Evolutionary conservation across 768 basidiomycete genomes (phyloP), one percentile per base, ranked within the genome.

Genomic region (Porphyrellus cyaneotinctus): DNA sequence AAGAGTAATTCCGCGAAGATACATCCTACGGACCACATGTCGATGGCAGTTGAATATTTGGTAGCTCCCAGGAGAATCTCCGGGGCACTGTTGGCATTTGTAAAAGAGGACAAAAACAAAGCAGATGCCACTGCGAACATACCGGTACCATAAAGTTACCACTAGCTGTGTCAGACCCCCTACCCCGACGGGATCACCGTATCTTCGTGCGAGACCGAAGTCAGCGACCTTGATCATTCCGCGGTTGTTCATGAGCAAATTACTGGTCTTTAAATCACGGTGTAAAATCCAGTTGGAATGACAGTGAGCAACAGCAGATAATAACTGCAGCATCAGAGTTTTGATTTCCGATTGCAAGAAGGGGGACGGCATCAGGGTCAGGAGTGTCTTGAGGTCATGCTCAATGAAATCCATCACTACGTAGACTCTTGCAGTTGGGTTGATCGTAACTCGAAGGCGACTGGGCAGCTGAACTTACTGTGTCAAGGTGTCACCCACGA

Each of bases 321-420:
- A 73, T 7, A 99, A 76, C 69, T 99, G 97, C 23, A 90, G 72
- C 84, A 97, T 84, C 48, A 99, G 74, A 0, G 97, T 99, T 76
- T 99, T 99, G 75, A 98, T 90, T 72, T 99, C 97, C 37, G 93
- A 95, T 71, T 95, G 93, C 36, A 97, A 75, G 75, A 99, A 99
- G 2, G 97, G 95, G 30, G 88, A 82, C 2, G 95, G 94, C 97
- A 98, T 98, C 56, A 91, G 75, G 23, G 88, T 90, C 52, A 99
- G 79, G 47, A 99, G 81, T 7, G 95, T 88, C 73, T 99, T 99
- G 68, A 99, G 86, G 70, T 99, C 97, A 70, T 99, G 97, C 71
- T 99, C 97, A 67, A 99, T 95, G 66, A 99, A 99, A 69, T 97
- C 94, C 95, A 97, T 97, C 32, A 98, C 97, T 58, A 99, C 95